Evolutionary conservation across 1,284 basidiomycete genomes (phyloP).

Genomic region (Boletus sp.): DNA sequence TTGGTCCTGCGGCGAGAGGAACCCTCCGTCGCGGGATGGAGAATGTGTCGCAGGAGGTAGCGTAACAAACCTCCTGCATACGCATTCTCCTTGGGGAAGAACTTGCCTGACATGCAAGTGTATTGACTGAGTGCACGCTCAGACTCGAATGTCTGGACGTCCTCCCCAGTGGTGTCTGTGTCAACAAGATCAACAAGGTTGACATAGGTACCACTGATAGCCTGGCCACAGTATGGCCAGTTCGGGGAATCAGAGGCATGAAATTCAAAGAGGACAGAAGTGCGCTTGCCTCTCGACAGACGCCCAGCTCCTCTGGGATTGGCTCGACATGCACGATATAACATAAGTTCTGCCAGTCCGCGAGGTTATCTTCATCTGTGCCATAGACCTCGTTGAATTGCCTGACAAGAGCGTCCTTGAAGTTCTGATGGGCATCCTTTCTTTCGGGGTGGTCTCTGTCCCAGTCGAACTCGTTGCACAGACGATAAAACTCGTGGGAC

Average conservation of each 20-base stretch:
- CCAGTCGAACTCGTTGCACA: slow-evolving; percentile 16
- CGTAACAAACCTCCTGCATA: slow-evolving; percentile 21
- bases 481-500: slow-evolving; percentile 23
- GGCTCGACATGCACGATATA: slow-evolving; percentile 7
- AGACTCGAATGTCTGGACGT: slow-evolving; percentile 6
- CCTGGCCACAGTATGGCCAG: neutral
- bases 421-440: neutral
- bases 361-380: slow-evolving; percentile 3
- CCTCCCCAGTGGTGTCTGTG: neutral
- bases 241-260: neutral
- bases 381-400: slow-evolving; percentile 23
- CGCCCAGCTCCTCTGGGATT: slow-evolving; percentile 2
- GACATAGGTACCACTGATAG: neutral
- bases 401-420: slow-evolving; percentile 14
- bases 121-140: slow-evolving; percentile 14
- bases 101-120: slow-evolving; percentile 11
- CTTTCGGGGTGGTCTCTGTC: neutral
- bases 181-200: slow-evolving; percentile 26
- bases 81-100: slow-evolving; percentile 18
- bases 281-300: slow-evolving; percentile 14
- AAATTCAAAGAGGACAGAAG: neutral
- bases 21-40: neutral
- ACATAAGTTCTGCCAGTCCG: slow-evolving; percentile 14
- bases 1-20: neutral
- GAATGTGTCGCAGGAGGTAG: slow-evolving; percentile 19